Base-by-base conservation (phyloP, 352 stramenopile genomes). In the Globisporangium rhizosaccharum region DNA sequence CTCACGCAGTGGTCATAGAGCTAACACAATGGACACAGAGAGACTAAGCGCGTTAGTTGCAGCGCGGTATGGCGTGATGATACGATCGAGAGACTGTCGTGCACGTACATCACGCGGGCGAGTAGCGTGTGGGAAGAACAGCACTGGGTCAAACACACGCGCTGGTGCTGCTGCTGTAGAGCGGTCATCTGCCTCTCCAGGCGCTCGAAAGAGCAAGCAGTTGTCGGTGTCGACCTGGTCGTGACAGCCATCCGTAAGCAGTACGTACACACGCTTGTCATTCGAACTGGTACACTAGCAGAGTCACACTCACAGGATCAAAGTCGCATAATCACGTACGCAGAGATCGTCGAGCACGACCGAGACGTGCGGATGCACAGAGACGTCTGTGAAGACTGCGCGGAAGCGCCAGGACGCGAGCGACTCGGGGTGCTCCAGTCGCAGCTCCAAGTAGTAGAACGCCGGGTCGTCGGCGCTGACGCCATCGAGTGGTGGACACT, bases 401-500 rank as follows among this genome's bases (percentile, higher is more conserved):
- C 68, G 68, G 50, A 87, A 87, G 0, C 61, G 57, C 75, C 77
- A 87, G 1, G 61, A 26, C 17, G 48, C 52, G 17, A 87, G 63
- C 23, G 65, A 63, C 28, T 72, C 57, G 11, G 73, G 60, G 18
- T 87, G 70, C 0, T 82, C 69, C 9, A 87, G 51, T 0, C 73
- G 63, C 20, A 87, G 55, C 44, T 87, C 77, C 30, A 87, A 54
- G 47, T 62, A 70, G 47, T 87, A 87, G 47, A 87, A 87, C 3
- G 68, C 66, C 0, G 63, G 53, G 42, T 80, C 69, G 11, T 81
- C 67, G 4, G 63, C 62, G 36, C 61, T 71, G 25, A 45, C n/a
- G n/a, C 44, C 9, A 41, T 26, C 18, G 18, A 51, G 46, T 28
- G n/a, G n/a, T 14, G 23, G 18, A 14, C 46, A 33, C n/a, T 30